phyloP scores from a whole-genome alignment of 495 filamentous ascomycete species.

The Trichoderma asperelloides region DNA sequence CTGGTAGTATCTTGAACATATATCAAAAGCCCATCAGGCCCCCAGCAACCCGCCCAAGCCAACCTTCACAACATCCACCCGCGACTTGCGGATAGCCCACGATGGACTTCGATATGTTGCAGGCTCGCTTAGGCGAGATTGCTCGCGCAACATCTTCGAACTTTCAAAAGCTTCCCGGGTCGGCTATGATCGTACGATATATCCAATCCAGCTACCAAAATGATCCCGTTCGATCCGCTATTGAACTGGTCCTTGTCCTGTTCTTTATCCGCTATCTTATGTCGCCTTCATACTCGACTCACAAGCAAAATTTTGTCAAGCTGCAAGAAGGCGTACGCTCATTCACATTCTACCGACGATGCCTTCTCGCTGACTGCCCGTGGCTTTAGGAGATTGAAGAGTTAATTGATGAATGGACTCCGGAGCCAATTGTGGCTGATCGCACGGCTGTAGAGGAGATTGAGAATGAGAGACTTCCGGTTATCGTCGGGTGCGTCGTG shows the following conservation, averaged over 20 bases:
- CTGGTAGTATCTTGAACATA: too few species aligned
- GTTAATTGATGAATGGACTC: slow-evolving; percentile 92
- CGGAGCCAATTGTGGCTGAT: slow-evolving; percentile 76
- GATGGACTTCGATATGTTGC: slow-evolving; percentile 17
- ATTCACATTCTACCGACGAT: background rate
- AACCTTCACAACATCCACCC: background rate
- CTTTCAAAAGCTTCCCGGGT: slow-evolving; percentile 87
- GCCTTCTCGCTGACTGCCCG: background rate
- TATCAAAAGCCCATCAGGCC: background rate
- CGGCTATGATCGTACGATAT: slow-evolving; percentile 88
- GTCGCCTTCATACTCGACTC: slow-evolving; percentile 80
- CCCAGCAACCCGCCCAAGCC: background rate
- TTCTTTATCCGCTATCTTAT: slow-evolving; percentile 93
- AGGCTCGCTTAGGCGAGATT: slow-evolving; percentile 19
- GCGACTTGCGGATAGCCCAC: background rate
- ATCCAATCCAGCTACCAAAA: slow-evolving; percentile 96
- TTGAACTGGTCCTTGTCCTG: slow-evolving; percentile 89
- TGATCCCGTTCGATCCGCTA: slow-evolving; percentile 84
- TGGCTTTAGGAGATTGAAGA: slow-evolving; percentile 78
- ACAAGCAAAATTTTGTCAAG: slow-evolving; percentile 76
- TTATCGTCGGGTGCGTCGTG: slow-evolving; percentile 68
- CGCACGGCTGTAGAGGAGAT: slow-evolving; percentile 64
- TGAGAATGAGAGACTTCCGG: slow-evolving; percentile 74
- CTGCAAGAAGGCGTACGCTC: slow-evolving; percentile 66
- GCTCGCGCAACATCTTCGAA: slow-evolving; percentile 13